Percentiles rank a stretch among this genome's conserved stretches.
Evolutionary conservation across 164 flowering plant species (phyloP).

Genomic region (Warburgia ugandensis): DNA sequence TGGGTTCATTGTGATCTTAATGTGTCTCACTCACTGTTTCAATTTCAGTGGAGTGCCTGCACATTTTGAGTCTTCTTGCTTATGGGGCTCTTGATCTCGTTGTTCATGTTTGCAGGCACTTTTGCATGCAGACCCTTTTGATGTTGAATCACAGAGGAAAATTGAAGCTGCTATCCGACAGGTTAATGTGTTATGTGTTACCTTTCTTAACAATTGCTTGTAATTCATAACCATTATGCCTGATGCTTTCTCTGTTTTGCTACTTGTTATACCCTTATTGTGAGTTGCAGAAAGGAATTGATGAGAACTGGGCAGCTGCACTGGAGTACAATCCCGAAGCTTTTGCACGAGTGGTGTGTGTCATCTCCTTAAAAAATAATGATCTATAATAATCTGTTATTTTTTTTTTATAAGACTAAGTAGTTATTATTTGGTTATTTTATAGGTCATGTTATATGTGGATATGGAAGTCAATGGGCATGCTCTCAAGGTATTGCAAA

Average conservation of each 20-base stretch:
- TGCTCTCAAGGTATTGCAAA: conserved; percentile 81
- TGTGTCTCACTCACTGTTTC: no score
- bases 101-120: conserved; percentile 45
- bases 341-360: conserved; percentile 92
- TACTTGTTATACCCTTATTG: not conserved
- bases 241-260: not conserved
- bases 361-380: not conserved
- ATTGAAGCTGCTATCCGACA: conserved; percentile 95
- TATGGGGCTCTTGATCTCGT: not conserved
- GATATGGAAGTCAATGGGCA: conserved; percentile 99
- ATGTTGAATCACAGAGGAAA: conserved; percentile 92
- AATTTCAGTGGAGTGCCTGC: no score
- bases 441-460: conserved; percentile 93
- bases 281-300: conserved; percentile 83
- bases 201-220: not conserved
- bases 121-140: conserved; percentile 94
- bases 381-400: not conserved
- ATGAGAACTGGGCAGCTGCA: conserved; percentile 98
- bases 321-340: conserved; percentile 94
- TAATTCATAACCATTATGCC: not conserved
- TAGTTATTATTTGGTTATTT: not conserved
- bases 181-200: conserved; percentile 26
- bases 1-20: no score
- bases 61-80: not conserved
- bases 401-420: not conserved